Conservation (phyloP, 495 filamentous ascomycete genomes). For the Talaromyces ruber region DNA sequence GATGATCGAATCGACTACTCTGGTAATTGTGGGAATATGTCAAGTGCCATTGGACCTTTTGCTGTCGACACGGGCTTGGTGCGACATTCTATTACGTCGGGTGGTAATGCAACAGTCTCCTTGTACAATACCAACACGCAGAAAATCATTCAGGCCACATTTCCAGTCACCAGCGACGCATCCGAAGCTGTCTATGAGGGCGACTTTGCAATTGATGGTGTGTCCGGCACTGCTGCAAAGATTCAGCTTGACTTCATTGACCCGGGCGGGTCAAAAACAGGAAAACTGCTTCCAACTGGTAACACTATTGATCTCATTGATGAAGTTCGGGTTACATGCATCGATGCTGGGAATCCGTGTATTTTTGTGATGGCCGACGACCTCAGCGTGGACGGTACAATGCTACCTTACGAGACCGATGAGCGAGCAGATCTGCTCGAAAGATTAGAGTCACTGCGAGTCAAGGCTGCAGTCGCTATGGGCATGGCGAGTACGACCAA, state of each 20-base stretch:
- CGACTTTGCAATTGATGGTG: conserved; percentile 58
- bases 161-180: conserved; percentile 29
- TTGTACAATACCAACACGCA: conserved; percentile 48
- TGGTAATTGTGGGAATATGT: conserved; percentile 73
- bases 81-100: not conserved
- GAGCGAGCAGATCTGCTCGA: conserved; percentile 34
- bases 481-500: conserved; percentile 38
- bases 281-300: conserved; percentile 56
- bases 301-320: conserved; percentile 43
- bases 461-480: conserved; percentile 53
- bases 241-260: conserved; percentile 56
- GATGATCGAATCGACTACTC: conserved; percentile 52
- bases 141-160: conserved; percentile 39
- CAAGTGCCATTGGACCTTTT: conserved; percentile 55
- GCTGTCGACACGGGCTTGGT: conserved; percentile 49
- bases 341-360: conserved; percentile 62
- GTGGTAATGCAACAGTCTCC: conserved; percentile 23
- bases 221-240: conserved; percentile 47
- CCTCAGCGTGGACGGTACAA: conserved; percentile 37
- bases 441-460: conserved; percentile 52
- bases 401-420: conserved; percentile 46
- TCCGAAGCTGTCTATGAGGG: conserved; percentile 43
- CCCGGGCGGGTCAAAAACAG: conserved; percentile 62
- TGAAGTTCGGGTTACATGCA: conserved; percentile 42
- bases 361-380: conserved; percentile 51